These are phyloP conservation scores for Zangia roseola DNA, from an alignment of 768 basidiomycete genomes.

Conservation along the genomic window DNA sequence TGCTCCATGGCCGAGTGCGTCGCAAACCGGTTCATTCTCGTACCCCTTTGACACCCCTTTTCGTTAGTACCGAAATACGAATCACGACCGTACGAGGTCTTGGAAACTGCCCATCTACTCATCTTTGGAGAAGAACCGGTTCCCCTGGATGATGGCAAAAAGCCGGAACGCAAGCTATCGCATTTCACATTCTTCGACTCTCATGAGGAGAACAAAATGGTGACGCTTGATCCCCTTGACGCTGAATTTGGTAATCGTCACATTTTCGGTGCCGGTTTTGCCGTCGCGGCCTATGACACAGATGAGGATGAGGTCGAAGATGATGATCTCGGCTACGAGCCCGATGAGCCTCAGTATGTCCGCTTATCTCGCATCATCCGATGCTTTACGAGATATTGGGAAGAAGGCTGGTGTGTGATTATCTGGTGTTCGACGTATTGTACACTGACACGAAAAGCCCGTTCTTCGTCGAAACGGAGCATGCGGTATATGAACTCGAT, in stretches of 20 bases:
- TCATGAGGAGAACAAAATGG: constrained; percentile 40
- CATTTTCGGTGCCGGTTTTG: constrained; percentile 58
- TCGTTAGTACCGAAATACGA: constrained; percentile 41
- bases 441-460: constrained; percentile 40
- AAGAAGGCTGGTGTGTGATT: constrained; percentile 47
- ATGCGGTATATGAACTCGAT: constrained; percentile 61
- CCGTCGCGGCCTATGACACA: constrained; percentile 43
- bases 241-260: constrained; percentile 37
- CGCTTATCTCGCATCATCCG: constrained; percentile 46
- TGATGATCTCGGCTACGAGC: constrained; percentile 42
- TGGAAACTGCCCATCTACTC: constrained; percentile 37
- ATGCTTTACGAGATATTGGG: constrained; percentile 51
- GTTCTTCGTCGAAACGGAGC: constrained; percentile 61
- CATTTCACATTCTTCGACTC: constrained; percentile 65
- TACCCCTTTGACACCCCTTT: not conserved
- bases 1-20: constrained; percentile 15
- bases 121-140: constrained; percentile 44
- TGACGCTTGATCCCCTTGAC: constrained; percentile 49
- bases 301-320: constrained; percentile 68
- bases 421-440: not conserved
- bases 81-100: constrained; percentile 29
- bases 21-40: not conserved
- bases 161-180: constrained; percentile 57
- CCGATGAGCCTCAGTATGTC: constrained; percentile 39
- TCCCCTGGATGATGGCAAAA: constrained; percentile 36